Percentiles rank a stretch among this genome's conserved stretches.
These are phyloP conservation scores for Panaeolus cyanescens DNA, from an alignment of 768 basidiomycete species.

Conservation along the genomic window DNA sequence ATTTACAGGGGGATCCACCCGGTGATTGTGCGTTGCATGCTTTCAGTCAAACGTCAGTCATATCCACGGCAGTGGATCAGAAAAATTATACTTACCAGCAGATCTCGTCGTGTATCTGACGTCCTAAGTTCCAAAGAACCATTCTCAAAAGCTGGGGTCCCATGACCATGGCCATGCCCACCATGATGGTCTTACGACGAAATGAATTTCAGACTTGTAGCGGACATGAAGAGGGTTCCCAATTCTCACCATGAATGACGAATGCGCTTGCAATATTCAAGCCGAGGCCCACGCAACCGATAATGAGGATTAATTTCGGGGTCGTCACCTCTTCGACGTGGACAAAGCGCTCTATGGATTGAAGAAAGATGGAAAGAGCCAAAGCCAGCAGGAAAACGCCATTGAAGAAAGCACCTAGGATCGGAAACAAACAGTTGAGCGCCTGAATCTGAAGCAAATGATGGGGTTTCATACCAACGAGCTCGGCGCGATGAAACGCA, in stretches of 20 bases:
- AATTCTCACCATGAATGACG: constrained; percentile 47
- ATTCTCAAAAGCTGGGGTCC: constrained; percentile 11
- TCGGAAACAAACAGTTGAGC: constrained; percentile 6
- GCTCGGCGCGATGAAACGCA: constrained; percentile 57
- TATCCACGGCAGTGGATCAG: not conserved
- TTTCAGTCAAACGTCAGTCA: constrained; percentile 16
- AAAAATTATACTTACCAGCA: constrained; percentile 25
- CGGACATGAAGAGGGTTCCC: constrained; percentile 4
- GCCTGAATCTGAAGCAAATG: constrained; percentile 5
- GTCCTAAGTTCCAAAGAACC: constrained; percentile 18
- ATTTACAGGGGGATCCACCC: constrained; percentile 35
- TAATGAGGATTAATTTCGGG: constrained; percentile 47
- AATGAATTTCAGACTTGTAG: constrained; percentile 4
- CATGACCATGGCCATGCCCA: constrained; percentile 43
- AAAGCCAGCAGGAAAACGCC: constrained; percentile 55
- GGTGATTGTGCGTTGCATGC: constrained; percentile 55
- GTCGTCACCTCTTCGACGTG: constrained; percentile 43
- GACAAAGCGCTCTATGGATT: constrained; percentile 57
- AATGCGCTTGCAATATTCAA: constrained; percentile 50
- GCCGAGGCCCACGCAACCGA: constrained; percentile 47
- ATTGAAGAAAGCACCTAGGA: constrained; percentile 53
- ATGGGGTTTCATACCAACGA: constrained; percentile 42
- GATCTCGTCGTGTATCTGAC: constrained; percentile 23
- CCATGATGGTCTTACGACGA: constrained; percentile 35
- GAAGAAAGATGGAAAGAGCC: constrained; percentile 52